Evolutionary conservation across 208 protist genomes (phyloP).

Genomic region (Trypanosoma cruzi): DNA sequence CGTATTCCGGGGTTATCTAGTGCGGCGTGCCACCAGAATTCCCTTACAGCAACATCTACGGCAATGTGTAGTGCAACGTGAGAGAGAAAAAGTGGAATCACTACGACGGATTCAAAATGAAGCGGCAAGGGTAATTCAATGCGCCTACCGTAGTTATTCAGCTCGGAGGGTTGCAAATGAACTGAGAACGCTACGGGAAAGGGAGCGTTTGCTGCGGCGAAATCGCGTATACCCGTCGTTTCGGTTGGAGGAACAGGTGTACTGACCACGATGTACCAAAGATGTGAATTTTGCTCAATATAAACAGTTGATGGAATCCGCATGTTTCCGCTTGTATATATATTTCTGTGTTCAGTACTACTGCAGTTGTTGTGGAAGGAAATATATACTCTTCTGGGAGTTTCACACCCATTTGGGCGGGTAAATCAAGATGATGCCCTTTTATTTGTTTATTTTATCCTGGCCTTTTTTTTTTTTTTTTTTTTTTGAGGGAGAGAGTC

Average conservation of each 20-base stretch:
- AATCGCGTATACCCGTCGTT: conserved; percentile 24
- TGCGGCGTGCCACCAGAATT: conserved; percentile 12
- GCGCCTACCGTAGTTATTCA: conserved; percentile 27
- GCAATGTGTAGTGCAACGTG: conserved; percentile 7
- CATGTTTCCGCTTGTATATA: no score
- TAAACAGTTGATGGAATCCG: background rate
- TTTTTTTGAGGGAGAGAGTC: no score
- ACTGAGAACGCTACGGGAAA: conserved; percentile 1
- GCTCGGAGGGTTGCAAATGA: conserved; percentile 1
- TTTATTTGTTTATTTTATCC: no score
- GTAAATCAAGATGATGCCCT: no score
- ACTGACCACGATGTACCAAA: conserved; percentile 20
- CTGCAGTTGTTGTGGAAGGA: no score
- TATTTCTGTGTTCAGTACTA: no score
- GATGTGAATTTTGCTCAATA: background rate
- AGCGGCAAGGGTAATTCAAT: conserved; percentile 31
- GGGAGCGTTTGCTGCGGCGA: conserved; percentile 21
- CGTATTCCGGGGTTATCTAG: conserved; percentile 48
- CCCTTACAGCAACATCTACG: conserved; percentile 3
- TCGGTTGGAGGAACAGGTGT: conserved; percentile 33
- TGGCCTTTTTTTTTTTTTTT: no score
- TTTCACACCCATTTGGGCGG: no score
- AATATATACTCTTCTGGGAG: no score
- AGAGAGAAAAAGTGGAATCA: background rate
- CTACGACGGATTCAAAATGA: background rate